These are phyloP conservation scores for Eutypella sp. DNA, from an alignment of 2,329 filamentous ascomycete genomes.

Conservation along the genomic window DNA sequence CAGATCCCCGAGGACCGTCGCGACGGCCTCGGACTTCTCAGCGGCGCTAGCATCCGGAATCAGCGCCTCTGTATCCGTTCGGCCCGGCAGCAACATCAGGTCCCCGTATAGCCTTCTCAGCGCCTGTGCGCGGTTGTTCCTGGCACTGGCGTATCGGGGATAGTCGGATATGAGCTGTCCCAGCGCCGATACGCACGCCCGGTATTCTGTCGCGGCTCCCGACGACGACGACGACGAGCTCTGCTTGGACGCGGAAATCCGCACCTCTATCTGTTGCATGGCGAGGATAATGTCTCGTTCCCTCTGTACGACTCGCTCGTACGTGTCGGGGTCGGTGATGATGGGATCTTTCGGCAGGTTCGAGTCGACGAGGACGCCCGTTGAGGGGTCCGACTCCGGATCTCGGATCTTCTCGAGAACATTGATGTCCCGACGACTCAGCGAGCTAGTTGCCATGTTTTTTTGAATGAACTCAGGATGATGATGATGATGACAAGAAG, in stretches of 20 bases:
- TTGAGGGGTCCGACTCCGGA: conserved; percentile 55
- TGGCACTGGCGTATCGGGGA: conserved; percentile 65
- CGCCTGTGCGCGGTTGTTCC: conserved; percentile 71
- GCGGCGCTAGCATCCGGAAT: conserved; percentile 30
- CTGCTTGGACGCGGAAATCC: conserved; percentile 39
- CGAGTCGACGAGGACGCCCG: conserved; percentile 49
- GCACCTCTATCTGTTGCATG: conserved; percentile 51
- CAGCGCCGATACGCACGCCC: conserved; percentile 43
- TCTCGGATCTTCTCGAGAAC: conserved; percentile 64
- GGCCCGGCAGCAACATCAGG: conserved; percentile 43
- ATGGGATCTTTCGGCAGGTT: conserved; percentile 54
- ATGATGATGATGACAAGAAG: neutral
- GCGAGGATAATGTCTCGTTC: conserved; percentile 50
- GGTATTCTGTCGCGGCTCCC: conserved; percentile 43
- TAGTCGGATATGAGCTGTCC: conserved; percentile 50
- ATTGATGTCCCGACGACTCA: conserved; percentile 56
- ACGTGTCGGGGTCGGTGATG: conserved; percentile 44
- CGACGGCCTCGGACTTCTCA: conserved; percentile 36
- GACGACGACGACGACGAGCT: too few relatives aligned
- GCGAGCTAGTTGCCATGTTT: conserved; percentile 44
- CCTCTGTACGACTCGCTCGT: conserved; percentile 43
- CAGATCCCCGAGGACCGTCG: conserved; percentile 46
- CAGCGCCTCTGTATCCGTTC: conserved; percentile 35
- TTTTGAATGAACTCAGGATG: conserved; percentile 2
- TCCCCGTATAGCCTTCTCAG: conserved; percentile 59